Conservation (phyloP, 306 rosid species). For the Malus domestica region DNA sequence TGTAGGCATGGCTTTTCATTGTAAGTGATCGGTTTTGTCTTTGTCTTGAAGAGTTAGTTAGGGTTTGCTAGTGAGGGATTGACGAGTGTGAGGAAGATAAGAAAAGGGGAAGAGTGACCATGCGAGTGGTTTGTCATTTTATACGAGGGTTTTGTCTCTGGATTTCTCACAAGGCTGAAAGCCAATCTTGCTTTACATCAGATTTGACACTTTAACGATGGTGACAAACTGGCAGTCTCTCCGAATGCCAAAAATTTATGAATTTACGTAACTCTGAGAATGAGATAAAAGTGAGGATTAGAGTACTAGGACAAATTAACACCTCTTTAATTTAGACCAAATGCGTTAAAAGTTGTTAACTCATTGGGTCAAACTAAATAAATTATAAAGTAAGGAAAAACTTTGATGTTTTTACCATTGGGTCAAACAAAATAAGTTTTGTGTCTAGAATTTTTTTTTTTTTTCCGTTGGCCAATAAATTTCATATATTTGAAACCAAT, state of each 20-base stretch:
- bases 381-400: no score
- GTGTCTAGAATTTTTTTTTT: no score
- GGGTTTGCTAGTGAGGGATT: slow-evolving; percentile 2
- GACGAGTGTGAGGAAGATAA: neutral
- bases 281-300: no score
- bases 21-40: neutral
- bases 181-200: neutral
- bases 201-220: neutral
- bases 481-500: neutral
- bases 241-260: no score
- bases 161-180: neutral
- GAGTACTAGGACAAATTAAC: no score
- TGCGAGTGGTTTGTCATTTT: slow-evolving; percentile 3
- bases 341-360: no score
- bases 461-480: neutral
- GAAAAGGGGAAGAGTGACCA: neutral
- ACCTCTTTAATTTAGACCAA: no score
- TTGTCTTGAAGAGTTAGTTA: slow-evolving; percentile 7
- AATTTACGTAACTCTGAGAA: no score
- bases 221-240: neutral
- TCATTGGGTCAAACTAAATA: no score
- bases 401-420: no score
- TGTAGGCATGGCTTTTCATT: neutral
- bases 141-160: neutral
- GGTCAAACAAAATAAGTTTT: no score